Evolutionary conservation across 257 asterid genomes (phyloP).

Genomic region (Ajuga chamaepitys): DNA sequence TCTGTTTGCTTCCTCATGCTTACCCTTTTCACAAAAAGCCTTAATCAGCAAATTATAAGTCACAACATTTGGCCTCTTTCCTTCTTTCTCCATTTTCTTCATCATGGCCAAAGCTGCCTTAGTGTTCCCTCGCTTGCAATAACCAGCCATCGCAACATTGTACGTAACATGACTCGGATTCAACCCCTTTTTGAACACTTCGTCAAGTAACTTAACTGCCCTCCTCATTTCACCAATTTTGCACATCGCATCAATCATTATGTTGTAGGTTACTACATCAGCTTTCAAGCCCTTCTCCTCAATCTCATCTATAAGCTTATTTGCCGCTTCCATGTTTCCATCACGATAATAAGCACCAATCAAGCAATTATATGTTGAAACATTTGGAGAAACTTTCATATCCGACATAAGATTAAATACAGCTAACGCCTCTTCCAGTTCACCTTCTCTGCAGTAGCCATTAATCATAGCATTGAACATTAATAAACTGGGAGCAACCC

Average conservation of each 20-base stretch:
- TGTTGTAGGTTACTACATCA: conserved; percentile 68
- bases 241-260: conserved; percentile 61
- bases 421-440: conserved; percentile 48
- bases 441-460: conserved; percentile 61
- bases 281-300: conserved; percentile 50
- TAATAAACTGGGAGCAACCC: conserved; percentile 41
- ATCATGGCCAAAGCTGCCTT: conserved; percentile 55
- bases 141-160: conserved; percentile 63
- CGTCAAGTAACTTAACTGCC: conserved; percentile 67
- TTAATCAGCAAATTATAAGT: conserved; percentile 73
- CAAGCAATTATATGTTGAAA: conserved; percentile 77
- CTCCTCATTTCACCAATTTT: conserved; percentile 50
- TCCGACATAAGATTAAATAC: conserved; percentile 45
- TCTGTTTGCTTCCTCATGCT: conserved; percentile 61
- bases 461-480: conserved; percentile 61
- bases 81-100: conserved; percentile 82
- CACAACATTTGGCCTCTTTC: conserved; percentile 64
- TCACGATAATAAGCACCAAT: conserved; percentile 55
- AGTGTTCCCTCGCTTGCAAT: conserved; percentile 55
- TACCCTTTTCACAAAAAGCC: conserved; percentile 54
- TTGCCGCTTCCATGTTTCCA: conserved; percentile 42
- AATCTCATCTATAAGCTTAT: conserved; percentile 53
- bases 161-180: conserved; percentile 63
- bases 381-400: conserved; percentile 43
- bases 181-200: conserved; percentile 53